Evolutionary conservation across 306 rosid species (phyloP), one percentile per base, ranked within the genome.

Genomic region (Nissolia schottii): DNA sequence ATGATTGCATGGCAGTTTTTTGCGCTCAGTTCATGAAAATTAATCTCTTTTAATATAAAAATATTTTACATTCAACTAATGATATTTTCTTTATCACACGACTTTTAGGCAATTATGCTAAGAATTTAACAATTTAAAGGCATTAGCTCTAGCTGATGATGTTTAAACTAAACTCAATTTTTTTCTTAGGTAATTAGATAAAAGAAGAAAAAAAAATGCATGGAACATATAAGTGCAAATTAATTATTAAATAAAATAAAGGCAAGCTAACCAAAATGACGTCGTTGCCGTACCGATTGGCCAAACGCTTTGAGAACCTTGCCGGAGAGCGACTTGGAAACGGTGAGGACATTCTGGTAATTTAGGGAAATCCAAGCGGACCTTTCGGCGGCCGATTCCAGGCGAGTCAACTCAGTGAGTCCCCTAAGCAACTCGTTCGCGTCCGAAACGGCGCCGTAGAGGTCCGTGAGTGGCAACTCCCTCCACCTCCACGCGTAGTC

Each of bases 271-370:
- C 1, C 29, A n/a, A 64, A 64, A 35, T 63, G 70, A 16, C 48
- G 37, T 50, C 82, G 51, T 80, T 80, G 86, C 90, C 90, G n/a
- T 82, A 92, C 97, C 92, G 92, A 89, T 34, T 83, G 71, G 14
- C 80, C 40, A 38, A 93, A 84, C 56, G 85, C 89, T 3, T 76
- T 79, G 24, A 86, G 82, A 18, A 93, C 85, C 75, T 81, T 83
- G 8, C 70, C 34, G 10, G 76, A 78, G 13, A 93, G 72, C 23
- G 96, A 87, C 16, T 67, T 81, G 5, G 75, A 73, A 15, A 82
- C 65, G 6, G 67, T 64, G 48, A 89, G 73, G 32, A 93, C 69
- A 41, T 71, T 67, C 20, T 77, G 77, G 87, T 90, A 90, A 83
- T 84, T 90, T 25, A 79, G 71, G 0, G 82, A 68, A 6, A 87